Percentiles rank a stretch among this genome's conserved stretches.
phyloP scores from a whole-genome alignment of 441 rosid species.

The Manihot esculenta region DNA sequence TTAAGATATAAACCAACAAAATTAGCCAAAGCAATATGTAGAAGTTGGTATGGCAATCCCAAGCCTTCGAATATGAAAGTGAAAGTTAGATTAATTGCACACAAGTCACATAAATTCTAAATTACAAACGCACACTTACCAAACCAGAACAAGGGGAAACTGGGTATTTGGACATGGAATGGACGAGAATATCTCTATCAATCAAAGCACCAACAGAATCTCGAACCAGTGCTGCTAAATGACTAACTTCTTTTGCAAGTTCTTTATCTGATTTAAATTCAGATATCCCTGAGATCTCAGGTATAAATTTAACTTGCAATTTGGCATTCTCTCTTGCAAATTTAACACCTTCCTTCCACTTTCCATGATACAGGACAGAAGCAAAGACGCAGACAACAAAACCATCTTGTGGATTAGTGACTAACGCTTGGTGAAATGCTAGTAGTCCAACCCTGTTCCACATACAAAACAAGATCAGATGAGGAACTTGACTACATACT shows the following conservation, averaged over 20 bases:
- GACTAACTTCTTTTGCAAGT: slow-evolving; percentile 58
- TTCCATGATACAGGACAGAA: slow-evolving; percentile 67
- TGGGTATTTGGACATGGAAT: slow-evolving; percentile 45
- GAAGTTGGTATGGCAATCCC: slow-evolving; percentile 6
- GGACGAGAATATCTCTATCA: slow-evolving; percentile 30
- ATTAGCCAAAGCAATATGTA: neutral
- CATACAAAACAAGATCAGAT: slow-evolving; percentile 25
- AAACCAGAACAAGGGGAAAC: slow-evolving; percentile 40
- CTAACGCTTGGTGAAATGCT: slow-evolving; percentile 85
- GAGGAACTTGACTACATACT: neutral
- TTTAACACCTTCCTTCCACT: slow-evolving; percentile 65
- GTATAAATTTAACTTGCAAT: slow-evolving; percentile 37
- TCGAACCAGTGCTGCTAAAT: slow-evolving; percentile 48
- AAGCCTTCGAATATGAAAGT: neutral
- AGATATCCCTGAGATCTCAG: slow-evolving; percentile 62
- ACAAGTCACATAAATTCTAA: neutral
- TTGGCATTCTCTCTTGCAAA: slow-evolving; percentile 56
- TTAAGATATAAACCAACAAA: neutral
- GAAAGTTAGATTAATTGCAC: slow-evolving; percentile 2
- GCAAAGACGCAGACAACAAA: slow-evolving; percentile 69
- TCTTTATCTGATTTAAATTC: slow-evolving; percentile 50
- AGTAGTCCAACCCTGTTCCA: slow-evolving; percentile 76
- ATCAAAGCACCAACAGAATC: slow-evolving; percentile 49
- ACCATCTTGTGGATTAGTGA: slow-evolving; percentile 72
- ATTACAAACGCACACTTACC: slow-evolving; percentile 44